Percentiles rank a stretch among this genome's conserved stretches.
Conservation (phyloP, 1,284 basidiomycete genomes). For the Cutaneotrichosporon sp. region DNA sequence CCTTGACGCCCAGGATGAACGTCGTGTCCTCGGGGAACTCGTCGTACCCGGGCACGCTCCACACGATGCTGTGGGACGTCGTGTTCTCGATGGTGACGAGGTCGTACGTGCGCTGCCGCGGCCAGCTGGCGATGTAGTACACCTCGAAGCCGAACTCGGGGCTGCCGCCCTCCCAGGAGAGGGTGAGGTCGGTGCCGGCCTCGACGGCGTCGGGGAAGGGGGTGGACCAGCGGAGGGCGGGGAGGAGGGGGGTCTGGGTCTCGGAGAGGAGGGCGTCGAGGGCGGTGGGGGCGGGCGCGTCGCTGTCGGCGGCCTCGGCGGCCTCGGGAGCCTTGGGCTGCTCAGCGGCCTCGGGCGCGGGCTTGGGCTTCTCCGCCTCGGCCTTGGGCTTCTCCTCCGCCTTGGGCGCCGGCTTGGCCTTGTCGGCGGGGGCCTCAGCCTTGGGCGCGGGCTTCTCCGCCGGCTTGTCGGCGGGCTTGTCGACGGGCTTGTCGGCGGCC, state of each 20-base stretch:
- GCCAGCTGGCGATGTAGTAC: constrained; percentile 42
- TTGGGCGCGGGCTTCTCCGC: too few relatives aligned
- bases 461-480: too few relatives aligned
- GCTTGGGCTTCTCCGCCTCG: not conserved
- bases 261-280: not conserved
- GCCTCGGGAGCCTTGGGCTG: not conserved
- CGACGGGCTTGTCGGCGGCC: too few relatives aligned
- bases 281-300: not conserved
- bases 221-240: constrained; percentile 19
- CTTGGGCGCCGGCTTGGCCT: not conserved
- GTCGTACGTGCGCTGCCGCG: constrained; percentile 27
- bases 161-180: constrained; percentile 37
- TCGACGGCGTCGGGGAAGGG: constrained; percentile 14
- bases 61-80: constrained; percentile 18
- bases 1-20: constrained; percentile 39
- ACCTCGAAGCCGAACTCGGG: constrained; percentile 25
- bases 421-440: not conserved
- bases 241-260: not conserved
- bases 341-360: not conserved
- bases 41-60: constrained; percentile 28
- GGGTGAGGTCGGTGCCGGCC: constrained; percentile 23
- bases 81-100: constrained; percentile 30
- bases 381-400: not conserved
- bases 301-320: not conserved
- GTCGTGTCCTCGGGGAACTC: constrained; percentile 33